Base-by-base conservation (phyloP, 148 eudicot species). In the Dianthus caryophyllus region DNA sequence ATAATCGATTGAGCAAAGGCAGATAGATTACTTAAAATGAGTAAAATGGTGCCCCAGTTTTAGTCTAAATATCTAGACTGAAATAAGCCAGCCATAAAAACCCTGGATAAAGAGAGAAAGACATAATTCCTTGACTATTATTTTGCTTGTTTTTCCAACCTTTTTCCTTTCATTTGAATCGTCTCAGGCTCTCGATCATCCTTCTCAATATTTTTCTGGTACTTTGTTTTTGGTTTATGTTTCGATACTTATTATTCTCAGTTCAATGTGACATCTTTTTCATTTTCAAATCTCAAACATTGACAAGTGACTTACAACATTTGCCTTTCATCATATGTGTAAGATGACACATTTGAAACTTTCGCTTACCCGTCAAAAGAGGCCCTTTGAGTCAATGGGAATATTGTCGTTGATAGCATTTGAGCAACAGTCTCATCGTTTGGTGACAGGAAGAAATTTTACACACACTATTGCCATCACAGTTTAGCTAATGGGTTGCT, bases 1-100 rank as follows among this genome's bases (percentile, higher is more conserved):
- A 71, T 53, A 70, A 43, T 48, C 36, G 54, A 31, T 18, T 9
- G 15, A 57, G 48, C 36, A 70, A 64, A 61, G 9, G 38, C 36
- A 38, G 16, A 53, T 33, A 7, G 11, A 6, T 25, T 50, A 48
- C 50, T 18, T 17, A 8, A n/a, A 6, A 2, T 47, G 44, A 66
- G 15, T 6, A 11, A 21, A 46, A n/a, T 24, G 25, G 24, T 44
- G 24, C 10, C 6, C 59, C 13, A 54, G 18, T 57, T 29, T 30
- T 58, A 31, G 30, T 58, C 43, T 33, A 58, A 33, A 49, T 20
- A 22, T 27, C 38, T 47, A 2, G 26, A 25, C 25, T 27, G 2
- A 30, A 22, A 15, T 14, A 7, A 58, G 2, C 12, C n/a, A 43
- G 62, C 62, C 41, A 31, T 58, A 10, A 21, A 22, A 61, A 21